These are phyloP conservation scores for Aureobasidium sp. DNA, from an alignment of 2,329 filamentous ascomycete species.

Conservation along the genomic window DNA sequence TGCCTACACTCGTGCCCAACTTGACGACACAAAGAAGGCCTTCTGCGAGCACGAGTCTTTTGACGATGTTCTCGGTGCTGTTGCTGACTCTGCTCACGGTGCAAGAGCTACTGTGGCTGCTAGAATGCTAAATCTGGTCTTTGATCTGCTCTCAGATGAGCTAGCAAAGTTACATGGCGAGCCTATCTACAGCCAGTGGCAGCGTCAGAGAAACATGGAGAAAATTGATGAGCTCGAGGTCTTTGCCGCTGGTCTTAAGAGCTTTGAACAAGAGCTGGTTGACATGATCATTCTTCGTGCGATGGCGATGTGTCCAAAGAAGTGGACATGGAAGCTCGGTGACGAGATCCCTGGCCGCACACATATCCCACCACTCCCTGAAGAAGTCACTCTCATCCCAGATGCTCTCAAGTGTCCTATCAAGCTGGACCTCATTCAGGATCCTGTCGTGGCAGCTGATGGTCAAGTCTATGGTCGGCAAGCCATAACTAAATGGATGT, in stretches of 20 bases:
- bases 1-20: constrained; percentile 13
- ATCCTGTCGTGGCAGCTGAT: constrained; percentile 30
- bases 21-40: constrained; percentile 25
- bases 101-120: constrained; percentile 17
- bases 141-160: constrained; percentile 15
- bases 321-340: constrained; percentile 25
- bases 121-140: constrained; percentile 19
- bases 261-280: constrained; percentile 22
- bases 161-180: constrained; percentile 2
- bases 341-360: constrained; percentile 19
- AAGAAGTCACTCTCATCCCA: constrained; percentile 20
- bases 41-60: constrained; percentile 24
- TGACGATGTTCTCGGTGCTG: constrained; percentile 25
- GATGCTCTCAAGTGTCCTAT: constrained; percentile 28
- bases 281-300: constrained; percentile 26
- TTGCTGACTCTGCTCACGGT: constrained; percentile 15
- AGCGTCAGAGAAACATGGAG: neutral
- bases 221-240: neutral
- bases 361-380: constrained; percentile 19
- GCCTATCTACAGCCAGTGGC: neutral
- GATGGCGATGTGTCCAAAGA: constrained; percentile 15
- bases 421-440: constrained; percentile 27
- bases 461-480: constrained; percentile 29
- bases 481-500: constrained; percentile 31
- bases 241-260: constrained; percentile 18